A percentile compares a stretch with the other conserved stretches of the same genome.
Evolutionary conservation across 345 rosid genomes (phyloP).

Genomic region (Eucalyptus viminalis): DNA sequence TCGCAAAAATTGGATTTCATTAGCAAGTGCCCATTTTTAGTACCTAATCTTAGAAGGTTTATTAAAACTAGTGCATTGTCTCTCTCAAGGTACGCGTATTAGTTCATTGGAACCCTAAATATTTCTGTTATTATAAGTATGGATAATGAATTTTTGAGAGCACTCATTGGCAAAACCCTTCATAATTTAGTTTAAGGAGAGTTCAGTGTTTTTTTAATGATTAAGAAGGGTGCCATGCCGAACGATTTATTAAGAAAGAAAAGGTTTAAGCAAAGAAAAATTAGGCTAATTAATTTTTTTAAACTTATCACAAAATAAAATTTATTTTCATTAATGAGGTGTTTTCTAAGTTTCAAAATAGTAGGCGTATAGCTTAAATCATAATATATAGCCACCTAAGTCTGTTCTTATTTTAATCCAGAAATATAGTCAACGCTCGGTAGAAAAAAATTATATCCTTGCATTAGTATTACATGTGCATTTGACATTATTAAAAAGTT

Average conservation of each 20-base stretch:
- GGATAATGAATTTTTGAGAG: background rate
- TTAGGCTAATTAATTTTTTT: background rate
- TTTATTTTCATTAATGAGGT: background rate
- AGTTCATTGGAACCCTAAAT: background rate
- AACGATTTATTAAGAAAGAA: background rate
- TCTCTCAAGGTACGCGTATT: background rate
- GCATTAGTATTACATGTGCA: too few relatives aligned
- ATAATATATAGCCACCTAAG: background rate
- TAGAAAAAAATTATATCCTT: too few relatives aligned
- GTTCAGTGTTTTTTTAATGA: background rate
- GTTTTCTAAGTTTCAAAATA: background rate
- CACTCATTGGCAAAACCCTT: background rate
- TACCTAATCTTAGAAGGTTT: background rate
- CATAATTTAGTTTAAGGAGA: background rate
- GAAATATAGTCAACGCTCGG: too few relatives aligned
- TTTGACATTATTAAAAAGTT: too few relatives aligned
- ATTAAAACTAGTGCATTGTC: background rate
- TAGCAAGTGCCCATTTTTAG: background rate
- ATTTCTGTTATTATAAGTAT: background rate
- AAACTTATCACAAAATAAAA: background rate
- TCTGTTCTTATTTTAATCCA: too few relatives aligned
- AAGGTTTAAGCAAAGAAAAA: background rate
- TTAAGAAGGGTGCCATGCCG: background rate
- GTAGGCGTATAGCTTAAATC: background rate
- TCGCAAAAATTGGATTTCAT: background rate